These are phyloP conservation scores for Kurtzmaniella quercitrusa DNA, from an alignment of 1,139 yeast genomes.

Conservation along the genomic window DNA sequence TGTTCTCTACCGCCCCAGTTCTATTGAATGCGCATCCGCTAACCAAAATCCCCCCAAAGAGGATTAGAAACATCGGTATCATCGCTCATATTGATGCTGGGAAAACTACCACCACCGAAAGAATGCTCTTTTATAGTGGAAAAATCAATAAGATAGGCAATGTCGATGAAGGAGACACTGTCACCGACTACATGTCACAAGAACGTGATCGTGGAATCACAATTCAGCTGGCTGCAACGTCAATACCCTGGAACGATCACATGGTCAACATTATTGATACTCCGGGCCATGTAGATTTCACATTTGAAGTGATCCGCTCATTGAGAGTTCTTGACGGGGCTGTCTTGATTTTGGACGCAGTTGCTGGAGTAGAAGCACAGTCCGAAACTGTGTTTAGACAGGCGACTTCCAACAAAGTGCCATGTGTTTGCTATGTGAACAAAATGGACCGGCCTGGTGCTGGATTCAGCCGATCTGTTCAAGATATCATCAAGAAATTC, in stretches of 20 bases:
- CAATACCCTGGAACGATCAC: slow-evolving; percentile 78
- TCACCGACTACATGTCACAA: slow-evolving; percentile 86
- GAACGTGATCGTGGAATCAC: slow-evolving; percentile 94
- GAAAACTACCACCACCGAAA: slow-evolving; percentile 83
- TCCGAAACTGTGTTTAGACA: slow-evolving; percentile 97
- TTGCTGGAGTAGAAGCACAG: slow-evolving; percentile 98
- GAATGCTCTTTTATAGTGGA: slow-evolving; percentile 88
- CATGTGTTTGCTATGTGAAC: slow-evolving; percentile 76
- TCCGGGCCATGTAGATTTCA: slow-evolving; percentile 98
- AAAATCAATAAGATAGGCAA: slow-evolving; percentile 78
- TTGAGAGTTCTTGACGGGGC: slow-evolving; percentile 91
- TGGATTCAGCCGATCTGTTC: slow-evolving; percentile 85
- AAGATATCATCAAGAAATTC: slow-evolving; percentile 75
- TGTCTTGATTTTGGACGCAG: slow-evolving; percentile 88
- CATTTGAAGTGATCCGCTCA: slow-evolving; percentile 89
- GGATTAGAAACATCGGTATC: slow-evolving; percentile 69
- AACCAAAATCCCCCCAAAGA: slow-evolving; percentile 24
- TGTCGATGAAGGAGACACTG: slow-evolving; percentile 96
- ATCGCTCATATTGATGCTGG: slow-evolving; percentile 92
- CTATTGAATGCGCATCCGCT: slow-evolving; percentile 14
- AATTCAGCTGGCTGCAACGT: slow-evolving; percentile 92
- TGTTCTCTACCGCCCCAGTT: background rate
- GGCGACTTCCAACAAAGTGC: slow-evolving; percentile 63
- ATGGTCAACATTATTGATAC: slow-evolving; percentile 88
- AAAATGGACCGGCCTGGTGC: slow-evolving; percentile 98